Evolutionary conservation across 768 basidiomycete species (phyloP), one percentile per base, ranked within the genome.

Genomic region (Pulveroboletus ravenelii): DNA sequence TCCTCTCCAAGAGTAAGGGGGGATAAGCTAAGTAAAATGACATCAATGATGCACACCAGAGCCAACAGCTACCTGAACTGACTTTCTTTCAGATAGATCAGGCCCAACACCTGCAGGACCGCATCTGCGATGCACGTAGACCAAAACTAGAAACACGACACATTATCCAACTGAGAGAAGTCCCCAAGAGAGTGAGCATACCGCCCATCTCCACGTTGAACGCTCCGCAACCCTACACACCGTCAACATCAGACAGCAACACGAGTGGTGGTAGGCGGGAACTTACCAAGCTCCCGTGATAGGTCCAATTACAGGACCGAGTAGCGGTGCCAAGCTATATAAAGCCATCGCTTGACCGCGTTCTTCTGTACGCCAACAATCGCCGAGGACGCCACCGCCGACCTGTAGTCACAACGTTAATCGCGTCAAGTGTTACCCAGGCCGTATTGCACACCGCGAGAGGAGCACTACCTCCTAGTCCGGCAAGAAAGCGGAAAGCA

Each of bases 161-260:
- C 2, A 3, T 45, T 30, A 47, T 47, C 6, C 3, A 12, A 25
- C 12, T 5, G 20, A 34, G 20, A 23, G 12, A 39, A 0, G 13
- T 6, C 3, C 13, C 0, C 2, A n/a, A n/a, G 35, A 5, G 20
- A 38, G 6, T 14, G 31, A 5, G 72, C 79, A 39, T 63, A 79
- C 80, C 29, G 85, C 84, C 85, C 84, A 87, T 63, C 82, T 71
- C 86, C 86, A 88, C 0, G 81, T 82, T 0, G 82, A 76, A 34
- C 68, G 70, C 35, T 86, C 71, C 0, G 81, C 79, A 25, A 89
- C 78, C 72, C 56, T 76, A 14, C 57, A 62, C 13, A 62, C 20
- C 55, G 27, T 2, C 4, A 23, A 31, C 9, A 40, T 44, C 3
- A 45, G 20, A 41, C 23, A 18, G 13, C 13, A n/a, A n/a, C 14